A percentile compares a stretch with the other conserved stretches of the same genome.
phyloP scores from a whole-genome alignment of 164 flowering plant genomes.

The Annona cherimola region DNA sequence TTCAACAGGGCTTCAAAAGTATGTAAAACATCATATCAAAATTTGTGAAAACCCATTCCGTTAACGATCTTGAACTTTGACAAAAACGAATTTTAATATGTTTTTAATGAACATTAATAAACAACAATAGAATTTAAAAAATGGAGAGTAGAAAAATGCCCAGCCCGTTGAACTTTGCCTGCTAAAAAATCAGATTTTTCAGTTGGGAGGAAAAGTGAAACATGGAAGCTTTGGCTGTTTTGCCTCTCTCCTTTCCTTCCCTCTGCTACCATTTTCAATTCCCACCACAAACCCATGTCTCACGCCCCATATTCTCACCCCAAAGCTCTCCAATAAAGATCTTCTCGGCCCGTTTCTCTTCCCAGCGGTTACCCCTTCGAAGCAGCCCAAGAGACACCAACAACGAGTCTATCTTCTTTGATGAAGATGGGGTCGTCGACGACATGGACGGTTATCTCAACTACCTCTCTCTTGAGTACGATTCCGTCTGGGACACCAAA shows the following conservation, averaged over 20 bases:
- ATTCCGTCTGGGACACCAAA: slow-evolving; percentile 99
- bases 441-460: slow-evolving; percentile 91
- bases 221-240: slow-evolving; percentile 27
- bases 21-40: too few relatives aligned
- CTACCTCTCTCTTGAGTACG: slow-evolving; percentile 84
- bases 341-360: slow-evolving; percentile 6
- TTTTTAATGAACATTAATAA: too few relatives aligned
- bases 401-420: slow-evolving; percentile 39
- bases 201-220: background rate
- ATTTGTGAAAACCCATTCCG: too few relatives aligned
- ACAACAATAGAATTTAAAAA: too few relatives aligned
- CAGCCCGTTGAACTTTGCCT: too few relatives aligned
- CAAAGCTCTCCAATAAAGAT: slow-evolving; percentile 2
- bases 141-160: too few relatives aligned
- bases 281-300: slow-evolving; percentile 22
- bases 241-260: slow-evolving; percentile 19
- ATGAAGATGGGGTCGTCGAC: slow-evolving; percentile 62
- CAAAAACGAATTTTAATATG: too few relatives aligned
- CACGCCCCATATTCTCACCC: slow-evolving; percentile 17
- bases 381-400: slow-evolving; percentile 18
- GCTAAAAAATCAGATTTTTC: background rate
- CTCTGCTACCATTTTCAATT: background rate
- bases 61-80: too few relatives aligned
- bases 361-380: slow-evolving; percentile 9
- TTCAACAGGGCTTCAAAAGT: too few relatives aligned